Evolutionary conservation across 495 filamentous ascomycete species (phyloP), one percentile per base, ranked within the genome.

Genomic region (Aspergillus bridgeri): DNA sequence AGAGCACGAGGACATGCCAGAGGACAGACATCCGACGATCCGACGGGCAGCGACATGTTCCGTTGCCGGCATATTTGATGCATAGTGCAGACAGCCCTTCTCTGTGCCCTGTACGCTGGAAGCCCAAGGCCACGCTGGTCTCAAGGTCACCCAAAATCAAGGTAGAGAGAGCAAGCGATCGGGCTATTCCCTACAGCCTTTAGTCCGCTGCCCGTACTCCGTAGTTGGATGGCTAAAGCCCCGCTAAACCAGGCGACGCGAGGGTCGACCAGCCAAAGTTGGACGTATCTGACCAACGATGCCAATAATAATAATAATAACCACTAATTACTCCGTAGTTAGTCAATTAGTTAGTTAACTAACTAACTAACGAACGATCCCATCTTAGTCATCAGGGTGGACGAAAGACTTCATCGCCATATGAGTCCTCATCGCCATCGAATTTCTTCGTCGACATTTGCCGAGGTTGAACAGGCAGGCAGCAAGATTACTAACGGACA

Each of bases 401-500:
- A 15, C 27, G 27, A 29, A 9, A 29, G 11, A 29, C 27, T 9
- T 29, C 11, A 29, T 29, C n/a, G n/a, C n/a, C n/a, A n/a, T n/a
- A n/a, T n/a, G n/a, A n/a, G n/a, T n/a, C 11, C 27, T 9, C 27
- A 7, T 29, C 27, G 27, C 11, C 5, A 29, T 29, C 11, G n/a
- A n/a, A n/a, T 29, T 29, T 7, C 5, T 29, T 29, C 27, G 27
- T 29, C 6, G 27, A 6, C 27, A 6, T 29, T 9, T 7, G 1
- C 27, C 5, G 27, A 9, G 5, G 27, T 29, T 29, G 27, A 29
- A 9, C 27, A 20, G 45, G 18, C 22, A 52, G 50, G 50, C 50
- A 43, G 20, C 50, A 42, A 42, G 50, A 52, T 52, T 52, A 43
- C 22, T 52, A 42, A 52, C 29, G 38, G 29, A 23, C 4, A 5